Conservation (phyloP, 805 yeast genomes). For the Saccharomycopsis sp. region DNA sequence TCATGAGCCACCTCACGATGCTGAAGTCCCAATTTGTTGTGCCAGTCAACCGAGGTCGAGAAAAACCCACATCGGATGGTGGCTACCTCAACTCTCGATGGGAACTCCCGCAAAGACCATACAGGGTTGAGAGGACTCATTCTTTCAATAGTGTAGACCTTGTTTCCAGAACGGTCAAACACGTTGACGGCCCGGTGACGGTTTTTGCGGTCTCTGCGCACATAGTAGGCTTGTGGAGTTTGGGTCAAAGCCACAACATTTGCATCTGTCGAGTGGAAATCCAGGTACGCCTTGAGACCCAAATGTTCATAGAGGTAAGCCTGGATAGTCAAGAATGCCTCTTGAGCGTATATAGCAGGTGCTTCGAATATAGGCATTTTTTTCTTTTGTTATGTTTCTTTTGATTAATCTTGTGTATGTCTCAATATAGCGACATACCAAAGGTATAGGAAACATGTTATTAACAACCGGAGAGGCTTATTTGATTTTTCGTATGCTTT, state of each 20-base stretch:
- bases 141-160: slow-evolving; percentile 46
- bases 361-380: slow-evolving; percentile 40
- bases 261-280: slow-evolving; percentile 35
- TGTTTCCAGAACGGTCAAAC: slow-evolving; percentile 37
- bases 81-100: slow-evolving; percentile 42
- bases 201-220: slow-evolving; percentile 45
- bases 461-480: too few species aligned
- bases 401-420: too few species aligned
- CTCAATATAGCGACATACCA: too few species aligned
- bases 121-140: slow-evolving; percentile 40
- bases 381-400: not conserved
- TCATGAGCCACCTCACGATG: slow-evolving; percentile 38
- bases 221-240: slow-evolving; percentile 36
- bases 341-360: slow-evolving; percentile 39
- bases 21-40: slow-evolving; percentile 37
- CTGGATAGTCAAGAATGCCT: slow-evolving; percentile 33
- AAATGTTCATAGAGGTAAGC: slow-evolving; percentile 40
- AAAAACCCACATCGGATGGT: slow-evolving; percentile 44
- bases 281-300: slow-evolving; percentile 33
- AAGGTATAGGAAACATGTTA: too few species aligned
- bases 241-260: slow-evolving; percentile 33
- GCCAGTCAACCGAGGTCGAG: slow-evolving; percentile 42
- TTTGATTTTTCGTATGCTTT: too few species aligned
- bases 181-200: slow-evolving; percentile 42
- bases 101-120: slow-evolving; percentile 44